Evolutionary conservation across 164 flowering plant genomes (phyloP), one percentile per base, ranked within the genome.

Genomic region (Chloranthus sessilifolius): DNA sequence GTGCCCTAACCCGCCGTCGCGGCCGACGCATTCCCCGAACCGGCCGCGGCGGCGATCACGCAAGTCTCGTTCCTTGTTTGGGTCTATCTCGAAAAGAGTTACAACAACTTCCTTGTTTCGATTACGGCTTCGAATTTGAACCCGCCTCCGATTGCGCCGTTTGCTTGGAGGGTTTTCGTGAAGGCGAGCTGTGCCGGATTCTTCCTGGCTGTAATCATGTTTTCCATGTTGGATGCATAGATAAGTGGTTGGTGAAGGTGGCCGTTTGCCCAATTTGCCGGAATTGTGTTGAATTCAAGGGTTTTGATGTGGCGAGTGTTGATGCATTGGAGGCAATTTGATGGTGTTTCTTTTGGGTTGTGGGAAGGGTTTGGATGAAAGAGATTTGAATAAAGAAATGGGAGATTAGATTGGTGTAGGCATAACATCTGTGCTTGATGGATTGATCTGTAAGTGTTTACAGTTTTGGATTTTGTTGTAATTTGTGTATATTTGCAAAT

Each of bases 251-350:
- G 17, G 40, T 66, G 3, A 76, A 61, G 63, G 71, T 60, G 3
- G 61, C 84, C 15, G 70, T 73, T 11, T 85, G 89, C 56, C 94
- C 89, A 4, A 47, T 75, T 53, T 85, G 94, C 45, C 69, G 89
- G 0, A n/a, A n/a, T n/a, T 26, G 26, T 27, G 76, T 78, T 21
- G 52, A 64, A 22, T 50, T 25, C 27, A 22, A 31, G 28, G 11
- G n/a, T n/a, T n/a, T n/a, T n/a, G n/a, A n/a, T n/a, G n/a, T n/a
- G n/a, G n/a, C n/a, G n/a, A n/a, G n/a, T n/a, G n/a, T n/a, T n/a
- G n/a, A n/a, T n/a, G n/a, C n/a, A n/a, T n/a, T n/a, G n/a, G n/a
- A n/a, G n/a, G n/a, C n/a, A n/a, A n/a, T n/a, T n/a, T n/a, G n/a
- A n/a, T n/a, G n/a, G n/a, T n/a, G n/a, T n/a, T n/a, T n/a, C n/a